Evolutionary conservation across 2,329 filamentous ascomycete genomes (phyloP), one percentile per base, ranked within the genome.

Genomic region (Sporothrix brasiliensis): DNA sequence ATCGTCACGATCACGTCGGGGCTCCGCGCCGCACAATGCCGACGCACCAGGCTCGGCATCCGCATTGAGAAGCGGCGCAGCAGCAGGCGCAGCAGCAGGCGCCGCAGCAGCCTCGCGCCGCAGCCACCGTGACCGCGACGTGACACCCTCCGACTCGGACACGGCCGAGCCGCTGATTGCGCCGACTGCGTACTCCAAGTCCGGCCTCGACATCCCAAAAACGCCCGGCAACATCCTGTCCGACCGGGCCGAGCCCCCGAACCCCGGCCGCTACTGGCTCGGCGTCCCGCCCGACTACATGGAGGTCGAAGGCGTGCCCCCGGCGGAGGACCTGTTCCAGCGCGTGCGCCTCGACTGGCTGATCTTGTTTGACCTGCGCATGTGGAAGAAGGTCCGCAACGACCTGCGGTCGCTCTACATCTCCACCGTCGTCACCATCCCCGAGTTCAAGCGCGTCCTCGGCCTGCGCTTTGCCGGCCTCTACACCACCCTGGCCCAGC

Each of bases 311-410:
- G 86, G 85, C 69, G 82, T 90, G 7, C 90, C 90, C 63, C 85
- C 88, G 19, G 91, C 93, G 69, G 95, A 99, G 79, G 92, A 99
- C 76, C 85, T 99, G 5, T 93, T 93, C 82, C 89, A 94, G 77
- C 90, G 94, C 44, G 91, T 98, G 14, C 90, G 95, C 44, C 84
- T 99, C 6, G 95, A 99, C 79, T 97, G 93, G 88, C 86, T 99
- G 77, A 92, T 99, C 41, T 84, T 99, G 10, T 99, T 97, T 78
- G 95, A 99, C 78, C 82, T 99, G 67, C 86, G 95, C 54, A 89
- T 99, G 85, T 99, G 95, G 95, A 99, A 99, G 81, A 95, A 93
- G 78, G 88, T 96, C 44, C 89, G 95, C 70, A 93, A 94, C 66
- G 92, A 97, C 77, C 86, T 99, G 70, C 90, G 95, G 44, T 92